phyloP scores from a whole-genome alignment of 129 eudicot species.

The Centrapalus pauciflorus region DNA sequence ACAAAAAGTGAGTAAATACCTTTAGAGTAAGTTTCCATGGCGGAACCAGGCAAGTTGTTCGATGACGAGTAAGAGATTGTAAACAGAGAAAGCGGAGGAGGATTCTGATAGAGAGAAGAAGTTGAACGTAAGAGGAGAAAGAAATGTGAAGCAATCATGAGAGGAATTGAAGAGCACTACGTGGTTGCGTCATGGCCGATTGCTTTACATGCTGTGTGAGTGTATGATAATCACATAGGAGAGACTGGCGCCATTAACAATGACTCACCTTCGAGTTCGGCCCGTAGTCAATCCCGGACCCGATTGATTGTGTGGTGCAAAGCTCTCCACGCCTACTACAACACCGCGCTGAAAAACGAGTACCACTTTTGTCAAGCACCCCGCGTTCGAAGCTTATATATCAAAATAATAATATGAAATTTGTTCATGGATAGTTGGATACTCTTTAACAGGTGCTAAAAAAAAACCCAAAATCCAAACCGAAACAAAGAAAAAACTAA shows the following conservation, averaged over 20 bases:
- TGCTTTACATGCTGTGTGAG: neutral
- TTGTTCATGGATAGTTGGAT: too few relatives aligned
- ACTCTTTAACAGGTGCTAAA: too few relatives aligned
- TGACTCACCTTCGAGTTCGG: slow-evolving; percentile 2
- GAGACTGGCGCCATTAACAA: slow-evolving; percentile 1
- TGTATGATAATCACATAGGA: too few relatives aligned
- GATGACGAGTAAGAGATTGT: neutral
- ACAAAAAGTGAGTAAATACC: slow-evolving; percentile 4
- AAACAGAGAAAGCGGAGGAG: neutral
- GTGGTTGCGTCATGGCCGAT: slow-evolving; percentile 20
- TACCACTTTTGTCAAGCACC: too few relatives aligned
- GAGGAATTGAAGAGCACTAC: slow-evolving; percentile 10
- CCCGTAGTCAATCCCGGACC: neutral
- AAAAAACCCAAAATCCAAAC: too few relatives aligned
- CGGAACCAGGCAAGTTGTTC: slow-evolving; percentile 2
- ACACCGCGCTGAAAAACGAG: too few relatives aligned
- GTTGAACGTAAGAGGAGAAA: neutral
- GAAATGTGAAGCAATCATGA: slow-evolving; percentile 13
- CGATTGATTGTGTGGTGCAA: neutral
- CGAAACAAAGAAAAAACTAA: too few relatives aligned
- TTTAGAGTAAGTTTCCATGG: slow-evolving; percentile 28
- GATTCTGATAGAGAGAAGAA: slow-evolving; percentile 7
- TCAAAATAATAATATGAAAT: too few relatives aligned
- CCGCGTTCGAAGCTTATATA: too few relatives aligned
- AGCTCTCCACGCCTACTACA: neutral